These are phyloP conservation scores for Verbascum thapsus DNA, from an alignment of 257 asterid species.

Conservation along the genomic window DNA sequence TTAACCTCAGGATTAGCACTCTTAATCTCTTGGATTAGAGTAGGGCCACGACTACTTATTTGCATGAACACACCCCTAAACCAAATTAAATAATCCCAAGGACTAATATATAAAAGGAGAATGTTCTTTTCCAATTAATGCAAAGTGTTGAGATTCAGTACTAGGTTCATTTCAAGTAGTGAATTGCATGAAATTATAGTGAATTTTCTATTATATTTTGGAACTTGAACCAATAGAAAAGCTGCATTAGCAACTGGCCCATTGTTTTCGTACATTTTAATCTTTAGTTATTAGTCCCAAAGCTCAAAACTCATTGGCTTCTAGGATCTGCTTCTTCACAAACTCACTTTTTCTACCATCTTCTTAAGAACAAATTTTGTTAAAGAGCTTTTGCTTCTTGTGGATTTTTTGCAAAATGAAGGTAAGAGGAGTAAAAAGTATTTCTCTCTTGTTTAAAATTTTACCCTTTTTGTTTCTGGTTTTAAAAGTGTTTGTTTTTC, in stretches of 20 bases:
- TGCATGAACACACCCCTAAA: constrained; percentile 16
- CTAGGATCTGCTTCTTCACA: constrained; percentile 47
- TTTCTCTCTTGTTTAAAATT: not conserved
- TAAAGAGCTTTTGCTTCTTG: constrained; percentile 18
- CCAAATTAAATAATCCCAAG: not conserved
- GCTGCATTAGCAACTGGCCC: constrained; percentile 28
- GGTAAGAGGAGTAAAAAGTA: constrained; percentile 36
- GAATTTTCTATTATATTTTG: constrained; percentile 21
- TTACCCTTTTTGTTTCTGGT: not conserved
- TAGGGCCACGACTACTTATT: constrained; percentile 46
- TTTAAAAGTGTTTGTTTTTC: not conserved
- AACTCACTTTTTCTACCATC: not conserved
- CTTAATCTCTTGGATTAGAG: constrained; percentile 42
- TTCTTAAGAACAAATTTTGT: not conserved
- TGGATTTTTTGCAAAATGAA: constrained; percentile 45
- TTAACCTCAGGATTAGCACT: constrained; percentile 37
- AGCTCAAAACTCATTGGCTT: constrained; percentile 64
- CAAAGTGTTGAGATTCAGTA: too few relatives aligned
- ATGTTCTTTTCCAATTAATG: constrained; percentile 23
- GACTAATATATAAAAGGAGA: constrained; percentile 23
- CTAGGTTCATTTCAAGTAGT: too few relatives aligned
- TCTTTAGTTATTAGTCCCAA: constrained; percentile 44
- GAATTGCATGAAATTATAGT: not conserved
- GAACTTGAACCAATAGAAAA: constrained; percentile 41
- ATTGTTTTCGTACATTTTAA: constrained; percentile 40